Evolutionary conservation across 106 monocot species (phyloP).

Genomic region (Dioscorea dumetorum): DNA sequence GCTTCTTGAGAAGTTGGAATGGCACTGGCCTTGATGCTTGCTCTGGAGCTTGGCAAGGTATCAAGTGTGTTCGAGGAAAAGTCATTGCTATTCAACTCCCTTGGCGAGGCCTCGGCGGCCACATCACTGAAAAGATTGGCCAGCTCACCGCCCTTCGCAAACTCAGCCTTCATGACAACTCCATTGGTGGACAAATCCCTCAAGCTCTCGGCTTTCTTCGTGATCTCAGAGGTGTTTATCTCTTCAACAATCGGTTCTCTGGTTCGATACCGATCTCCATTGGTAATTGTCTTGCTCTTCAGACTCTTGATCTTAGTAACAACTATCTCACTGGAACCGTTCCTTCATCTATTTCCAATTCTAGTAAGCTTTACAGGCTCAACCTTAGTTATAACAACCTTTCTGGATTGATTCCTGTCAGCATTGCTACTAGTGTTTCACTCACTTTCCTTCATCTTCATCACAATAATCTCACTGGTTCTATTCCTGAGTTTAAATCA

Average conservation of each 20-base stretch:
- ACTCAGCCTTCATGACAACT: conserved; percentile 84
- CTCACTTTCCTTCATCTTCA: conserved; percentile 29
- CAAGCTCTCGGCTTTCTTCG: conserved; percentile 31
- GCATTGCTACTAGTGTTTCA: conserved; percentile 1
- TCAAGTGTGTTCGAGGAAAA: conserved; percentile 74
- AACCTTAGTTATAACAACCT: conserved; percentile 15
- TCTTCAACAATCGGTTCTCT: conserved; percentile 12
- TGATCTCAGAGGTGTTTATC: conserved; percentile 42
- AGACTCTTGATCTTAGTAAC: conserved; percentile 8
- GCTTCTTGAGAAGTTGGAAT: conserved; percentile 74
- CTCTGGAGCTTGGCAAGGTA: conserved; percentile 67
- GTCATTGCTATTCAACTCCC: conserved; percentile 91
- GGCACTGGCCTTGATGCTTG: conserved; percentile 79
- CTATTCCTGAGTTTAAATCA: conserved; percentile 14
- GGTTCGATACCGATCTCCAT: conserved; percentile 2
- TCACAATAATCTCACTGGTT: conserved; percentile 24
- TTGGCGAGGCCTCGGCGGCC: conserved; percentile 55
- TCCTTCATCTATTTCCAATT: conserved; percentile 6
- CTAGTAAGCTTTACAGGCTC: conserved; percentile 13
- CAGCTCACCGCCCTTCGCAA: conserved; percentile 72
- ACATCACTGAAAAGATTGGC: conserved; percentile 52
- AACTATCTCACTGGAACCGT: conserved; percentile 1
- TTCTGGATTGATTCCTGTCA: conserved; percentile 17
- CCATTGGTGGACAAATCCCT: conserved; percentile 61
- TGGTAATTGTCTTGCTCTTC: conserved; percentile 6